A percentile compares a stretch with the other conserved stretches of the same genome.
Conservation (phyloP, 345 rosid genomes). For the Streptanthus diversifolius region DNA sequence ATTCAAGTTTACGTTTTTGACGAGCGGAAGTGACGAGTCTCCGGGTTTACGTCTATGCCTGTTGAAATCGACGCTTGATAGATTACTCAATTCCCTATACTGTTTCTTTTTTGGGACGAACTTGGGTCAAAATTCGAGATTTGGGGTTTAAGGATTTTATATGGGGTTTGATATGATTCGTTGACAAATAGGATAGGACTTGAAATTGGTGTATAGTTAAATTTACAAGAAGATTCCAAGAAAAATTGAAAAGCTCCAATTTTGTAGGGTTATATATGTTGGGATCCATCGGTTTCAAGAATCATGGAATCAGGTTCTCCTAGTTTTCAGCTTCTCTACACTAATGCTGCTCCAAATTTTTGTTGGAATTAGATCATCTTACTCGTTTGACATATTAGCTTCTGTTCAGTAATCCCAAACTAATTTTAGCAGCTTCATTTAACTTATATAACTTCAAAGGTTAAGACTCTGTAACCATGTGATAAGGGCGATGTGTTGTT, state of each 20-base stretch:
- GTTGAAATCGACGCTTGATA: background rate
- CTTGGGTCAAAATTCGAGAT: background rate
- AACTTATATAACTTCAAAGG: background rate
- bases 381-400: background rate
- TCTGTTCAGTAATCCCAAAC: background rate
- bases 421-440: background rate
- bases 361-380: background rate
- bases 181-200: background rate
- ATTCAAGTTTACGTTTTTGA: background rate
- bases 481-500: background rate
- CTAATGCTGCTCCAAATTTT: background rate
- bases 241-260: constrained; percentile 7
- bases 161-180: constrained; percentile 1
- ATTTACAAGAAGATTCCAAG: constrained; percentile 22
- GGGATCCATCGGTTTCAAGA: background rate
- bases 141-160: constrained; percentile 11
- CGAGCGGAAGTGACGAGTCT: background rate
- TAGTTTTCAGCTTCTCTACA: background rate
- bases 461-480: background rate
- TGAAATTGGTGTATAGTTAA: background rate
- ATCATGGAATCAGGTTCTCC: constrained; percentile 12
- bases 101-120: background rate
- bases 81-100: background rate
- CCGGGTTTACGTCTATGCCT: background rate
- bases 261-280: constrained; percentile 23